Percentiles rank a stretch among this genome's conserved stretches.
Conservation (phyloP, 495 filamentous ascomycete species). For the Neurospora sp. region DNA sequence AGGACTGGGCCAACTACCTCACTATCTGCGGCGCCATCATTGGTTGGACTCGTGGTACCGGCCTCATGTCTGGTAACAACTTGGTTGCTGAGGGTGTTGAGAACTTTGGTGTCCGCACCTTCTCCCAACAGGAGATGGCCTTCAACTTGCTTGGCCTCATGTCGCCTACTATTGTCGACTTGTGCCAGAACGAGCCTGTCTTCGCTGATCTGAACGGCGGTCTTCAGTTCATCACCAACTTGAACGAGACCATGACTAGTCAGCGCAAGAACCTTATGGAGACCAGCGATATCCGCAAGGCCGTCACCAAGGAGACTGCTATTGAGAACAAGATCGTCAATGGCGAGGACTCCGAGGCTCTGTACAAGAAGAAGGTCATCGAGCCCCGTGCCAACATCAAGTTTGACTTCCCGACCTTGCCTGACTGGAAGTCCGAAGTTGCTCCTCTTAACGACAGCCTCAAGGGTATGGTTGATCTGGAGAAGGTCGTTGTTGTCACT, state of each 20-base stretch:
- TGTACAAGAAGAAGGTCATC: conserved; percentile 90
- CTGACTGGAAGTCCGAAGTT: conserved; percentile 84
- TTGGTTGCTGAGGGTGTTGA: conserved; percentile 95
- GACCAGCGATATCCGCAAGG: conserved; percentile 85
- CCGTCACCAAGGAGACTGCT: conserved; percentile 89
- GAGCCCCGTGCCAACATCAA: conserved; percentile 97
- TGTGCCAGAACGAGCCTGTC: conserved; percentile 92
- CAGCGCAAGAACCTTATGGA: conserved; percentile 87
- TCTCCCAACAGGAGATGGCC: conserved; percentile 99
- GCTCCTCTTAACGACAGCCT: conserved; percentile 77
- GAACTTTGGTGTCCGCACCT: conserved; percentile 91
- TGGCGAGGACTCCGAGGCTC: conserved; percentile 77
- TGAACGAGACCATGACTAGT: conserved; percentile 88
- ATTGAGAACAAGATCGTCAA: conserved; percentile 98
- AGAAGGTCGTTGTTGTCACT: conserved; percentile 94
- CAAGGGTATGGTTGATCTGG: conserved; percentile 96
- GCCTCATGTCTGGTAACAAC: conserved; percentile 97
- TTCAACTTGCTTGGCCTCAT: conserved; percentile 97
- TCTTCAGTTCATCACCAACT: conserved; percentile 91
- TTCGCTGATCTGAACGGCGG: conserved; percentile 97
- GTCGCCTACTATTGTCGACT: conserved; percentile 85
- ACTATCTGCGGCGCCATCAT: conserved; percentile 98
- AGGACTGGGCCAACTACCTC: conserved; percentile 95
- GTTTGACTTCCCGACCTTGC: conserved; percentile 82
- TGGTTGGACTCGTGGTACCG: conserved; percentile 97